phyloP scores from a whole-genome alignment of 1,284 basidiomycete species.

The Irpex lacteus region DNA sequence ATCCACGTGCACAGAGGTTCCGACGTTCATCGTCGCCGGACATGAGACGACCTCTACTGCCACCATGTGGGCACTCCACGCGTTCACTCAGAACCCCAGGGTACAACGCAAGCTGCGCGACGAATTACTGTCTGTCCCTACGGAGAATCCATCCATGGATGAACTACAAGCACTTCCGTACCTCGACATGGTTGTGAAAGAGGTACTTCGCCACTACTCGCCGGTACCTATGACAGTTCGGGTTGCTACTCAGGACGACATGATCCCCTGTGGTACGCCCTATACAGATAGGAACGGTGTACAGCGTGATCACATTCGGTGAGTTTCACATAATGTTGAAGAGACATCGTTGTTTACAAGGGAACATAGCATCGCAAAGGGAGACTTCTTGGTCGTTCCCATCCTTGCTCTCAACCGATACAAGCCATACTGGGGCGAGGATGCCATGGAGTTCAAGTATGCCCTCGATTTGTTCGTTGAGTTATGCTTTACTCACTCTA shows the following conservation, averaged over 20 bases:
- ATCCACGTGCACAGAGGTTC: constrained; percentile 40
- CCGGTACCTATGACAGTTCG: constrained; percentile 60
- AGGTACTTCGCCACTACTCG: constrained; percentile 63
- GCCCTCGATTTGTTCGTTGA: background rate
- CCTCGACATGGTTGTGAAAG: constrained; percentile 66
- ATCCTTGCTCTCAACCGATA: constrained; percentile 45
- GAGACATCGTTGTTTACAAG: background rate
- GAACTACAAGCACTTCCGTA: constrained; percentile 57
- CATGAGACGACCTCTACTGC: constrained; percentile 32
- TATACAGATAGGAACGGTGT: constrained; percentile 29
- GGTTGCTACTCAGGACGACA: constrained; percentile 47
- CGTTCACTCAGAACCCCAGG: too few relatives aligned
- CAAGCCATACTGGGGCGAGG: constrained; percentile 53
- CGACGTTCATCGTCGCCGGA: constrained; percentile 62
- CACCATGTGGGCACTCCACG: too few relatives aligned
- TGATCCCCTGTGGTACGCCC: constrained; percentile 32
- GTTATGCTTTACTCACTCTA: background rate
- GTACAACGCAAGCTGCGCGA: too few relatives aligned
- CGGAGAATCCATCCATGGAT: constrained; percentile 41
- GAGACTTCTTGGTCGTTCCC: constrained; percentile 45
- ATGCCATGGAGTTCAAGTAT: constrained; percentile 47
- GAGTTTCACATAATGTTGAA: constrained; percentile 6
- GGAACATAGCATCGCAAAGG: constrained; percentile 33
- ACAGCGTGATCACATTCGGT: constrained; percentile 26
- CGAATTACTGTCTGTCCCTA: too few relatives aligned